These are phyloP conservation scores for Linum lewisii DNA, from an alignment of 345 rosid genomes.

Conservation along the genomic window DNA sequence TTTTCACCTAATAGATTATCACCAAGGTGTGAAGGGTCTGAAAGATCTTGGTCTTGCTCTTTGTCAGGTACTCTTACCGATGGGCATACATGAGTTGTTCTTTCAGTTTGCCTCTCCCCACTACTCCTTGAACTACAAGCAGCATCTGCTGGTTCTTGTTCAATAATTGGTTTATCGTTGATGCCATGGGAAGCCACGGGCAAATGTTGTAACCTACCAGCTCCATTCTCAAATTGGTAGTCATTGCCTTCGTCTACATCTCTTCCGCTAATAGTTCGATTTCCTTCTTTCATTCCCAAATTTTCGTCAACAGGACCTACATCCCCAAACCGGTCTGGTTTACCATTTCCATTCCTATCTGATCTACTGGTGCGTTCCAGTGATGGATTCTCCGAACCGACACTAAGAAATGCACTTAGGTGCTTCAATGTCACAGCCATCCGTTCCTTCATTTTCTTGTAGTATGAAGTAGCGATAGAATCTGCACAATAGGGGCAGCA, in stretches of 20 bases:
- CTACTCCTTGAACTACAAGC: constrained; percentile 2
- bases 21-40: neutral
- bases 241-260: constrained; percentile 8
- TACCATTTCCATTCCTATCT: constrained; percentile 4
- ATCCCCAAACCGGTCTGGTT: neutral
- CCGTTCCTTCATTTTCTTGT: constrained; percentile 29
- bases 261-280: constrained; percentile 7
- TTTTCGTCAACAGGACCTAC: neutral
- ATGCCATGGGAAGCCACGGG: constrained; percentile 9
- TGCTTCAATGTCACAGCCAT: constrained; percentile 31
- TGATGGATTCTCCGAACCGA: constrained; percentile 12
- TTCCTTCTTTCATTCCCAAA: constrained; percentile 7
- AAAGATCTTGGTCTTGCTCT: constrained; percentile 13
- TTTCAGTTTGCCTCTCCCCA: constrained; percentile 15
- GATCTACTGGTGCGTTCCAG: constrained; percentile 11
- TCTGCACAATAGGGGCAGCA: constrained; percentile 51
- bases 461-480: constrained; percentile 34
- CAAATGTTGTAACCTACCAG: constrained; percentile 7
- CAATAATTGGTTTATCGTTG: constrained; percentile 7
- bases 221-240: constrained; percentile 8
- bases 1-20: constrained; percentile 11
- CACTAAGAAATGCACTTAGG: constrained; percentile 23
- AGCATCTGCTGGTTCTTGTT: constrained; percentile 14
- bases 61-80: constrained; percentile 14
- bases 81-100: constrained; percentile 1